Evolutionary conservation across 2,329 filamentous ascomycete species (phyloP).

Genomic region (Aspergillus terreus): DNA sequence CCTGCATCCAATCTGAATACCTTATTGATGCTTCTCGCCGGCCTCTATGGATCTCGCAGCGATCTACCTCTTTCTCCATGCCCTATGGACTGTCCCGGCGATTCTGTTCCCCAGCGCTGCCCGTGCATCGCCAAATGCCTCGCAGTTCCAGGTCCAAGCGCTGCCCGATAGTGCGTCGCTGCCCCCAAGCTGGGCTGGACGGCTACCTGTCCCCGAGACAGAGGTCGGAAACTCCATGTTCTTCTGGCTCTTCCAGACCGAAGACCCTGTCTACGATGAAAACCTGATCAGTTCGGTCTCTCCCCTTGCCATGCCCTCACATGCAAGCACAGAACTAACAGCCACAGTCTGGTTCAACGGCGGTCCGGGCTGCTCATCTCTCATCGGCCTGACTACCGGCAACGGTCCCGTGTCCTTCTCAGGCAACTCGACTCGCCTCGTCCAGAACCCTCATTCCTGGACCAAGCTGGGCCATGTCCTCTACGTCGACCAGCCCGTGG

Average conservation of each 20-base stretch:
- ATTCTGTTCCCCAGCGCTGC: conserved; percentile 7
- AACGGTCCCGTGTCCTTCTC: conserved; percentile 12
- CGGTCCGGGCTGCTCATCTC: conserved; percentile 34
- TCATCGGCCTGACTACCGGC: conserved; percentile 24
- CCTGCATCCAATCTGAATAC: background rate
- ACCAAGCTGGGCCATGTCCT: conserved; percentile 31
- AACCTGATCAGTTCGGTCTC: conserved; percentile 30
- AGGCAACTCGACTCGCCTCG: conserved; percentile 19
- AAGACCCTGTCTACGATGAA: conserved; percentile 27
- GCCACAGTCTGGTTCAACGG: conserved; percentile 35
- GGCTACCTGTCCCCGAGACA: conserved; percentile 26
- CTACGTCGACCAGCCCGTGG: conserved; percentile 37
- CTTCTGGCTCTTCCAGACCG: conserved; percentile 36
- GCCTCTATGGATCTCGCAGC: conserved; percentile 18
- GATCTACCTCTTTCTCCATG: conserved; percentile 19
- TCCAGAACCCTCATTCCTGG: conserved; percentile 26
- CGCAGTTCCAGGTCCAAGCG: conserved; percentile 26
- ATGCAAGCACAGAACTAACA: background rate
- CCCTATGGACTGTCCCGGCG: conserved; percentile 14
- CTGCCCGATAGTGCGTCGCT: conserved; percentile 27
- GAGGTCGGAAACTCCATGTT: conserved; percentile 30
- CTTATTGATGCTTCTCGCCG: no score
- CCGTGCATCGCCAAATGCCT: conserved; percentile 5
- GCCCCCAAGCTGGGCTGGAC: conserved; percentile 33
- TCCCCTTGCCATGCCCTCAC: background rate